Conservation (phyloP, 2,329 filamentous ascomycete genomes). For the Aspergillus clavatus region DNA sequence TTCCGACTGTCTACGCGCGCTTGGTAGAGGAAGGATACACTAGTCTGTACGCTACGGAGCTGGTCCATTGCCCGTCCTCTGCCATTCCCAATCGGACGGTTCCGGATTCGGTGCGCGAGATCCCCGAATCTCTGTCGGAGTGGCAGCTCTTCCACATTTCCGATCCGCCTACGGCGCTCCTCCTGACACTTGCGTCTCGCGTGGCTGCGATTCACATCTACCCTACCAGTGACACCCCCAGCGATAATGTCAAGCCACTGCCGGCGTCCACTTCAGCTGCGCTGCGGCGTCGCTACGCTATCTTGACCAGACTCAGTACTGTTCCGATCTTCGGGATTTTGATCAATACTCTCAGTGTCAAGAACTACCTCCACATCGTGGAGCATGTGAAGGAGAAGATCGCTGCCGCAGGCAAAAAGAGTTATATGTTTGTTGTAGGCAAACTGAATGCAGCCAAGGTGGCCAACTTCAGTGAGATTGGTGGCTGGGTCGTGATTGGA, state of each 20-base stretch:
- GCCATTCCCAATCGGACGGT: conserved; percentile 78
- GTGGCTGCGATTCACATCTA: conserved; percentile 75
- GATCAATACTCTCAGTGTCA: conserved; percentile 89
- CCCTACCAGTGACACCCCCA: conserved; percentile 48
- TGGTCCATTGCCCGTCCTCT: conserved; percentile 74
- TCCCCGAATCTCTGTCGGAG: conserved; percentile 51
- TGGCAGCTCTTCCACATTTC: conserved; percentile 83
- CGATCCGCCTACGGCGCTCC: conserved; percentile 71
- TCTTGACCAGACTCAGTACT: conserved; percentile 73
- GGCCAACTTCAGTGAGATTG: conserved; percentile 92
- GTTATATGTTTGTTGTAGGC: conserved; percentile 92
- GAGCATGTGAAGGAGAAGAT: conserved; percentile 69
- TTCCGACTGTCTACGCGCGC: conserved; percentile 52
- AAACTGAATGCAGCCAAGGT: conserved; percentile 95
- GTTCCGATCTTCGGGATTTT: conserved; percentile 86
- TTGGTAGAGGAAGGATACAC: conserved; percentile 64
- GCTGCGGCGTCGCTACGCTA: conserved; percentile 81
- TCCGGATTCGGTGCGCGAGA: conserved; percentile 46
- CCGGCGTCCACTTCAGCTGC: conserved; percentile 50
- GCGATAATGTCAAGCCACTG: conserved; percentile 36
- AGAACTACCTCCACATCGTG: conserved; percentile 81
- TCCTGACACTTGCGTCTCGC: conserved; percentile 80
- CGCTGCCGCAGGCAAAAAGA: conserved; percentile 79
- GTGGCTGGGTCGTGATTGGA: conserved; percentile 93
- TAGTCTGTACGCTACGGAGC: conserved; percentile 62